Percentiles rank a stretch among this genome's conserved stretches.
Conservation (phyloP, 164 flowering plant species). For the Warburgia ugandensis region DNA sequence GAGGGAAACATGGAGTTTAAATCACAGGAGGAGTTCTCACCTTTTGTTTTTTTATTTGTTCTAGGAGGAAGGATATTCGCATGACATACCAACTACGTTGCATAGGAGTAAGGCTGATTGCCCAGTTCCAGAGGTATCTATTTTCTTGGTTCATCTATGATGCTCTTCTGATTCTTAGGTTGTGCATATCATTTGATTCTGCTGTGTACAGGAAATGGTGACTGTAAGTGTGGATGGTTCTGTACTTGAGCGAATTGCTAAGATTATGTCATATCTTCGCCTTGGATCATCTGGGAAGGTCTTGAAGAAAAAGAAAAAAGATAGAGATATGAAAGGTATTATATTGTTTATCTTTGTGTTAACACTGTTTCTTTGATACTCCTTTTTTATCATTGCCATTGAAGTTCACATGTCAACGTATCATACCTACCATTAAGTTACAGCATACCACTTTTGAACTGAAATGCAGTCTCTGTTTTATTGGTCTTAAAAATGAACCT, state of each 20-base stretch:
- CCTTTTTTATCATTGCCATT: too few relatives aligned
- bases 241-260: slow-evolving; percentile 87
- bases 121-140: slow-evolving; percentile 82
- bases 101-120: slow-evolving; percentile 99
- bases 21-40: too few relatives aligned
- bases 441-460: too few relatives aligned
- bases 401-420: too few relatives aligned
- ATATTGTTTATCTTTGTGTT: too few relatives aligned
- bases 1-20: too few relatives aligned
- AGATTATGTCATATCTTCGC: slow-evolving; percentile 96
- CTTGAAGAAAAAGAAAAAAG: slow-evolving; percentile 96
- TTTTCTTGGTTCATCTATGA: not conserved
- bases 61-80: slow-evolving; percentile 72
- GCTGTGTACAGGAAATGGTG: slow-evolving; percentile 72
- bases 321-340: slow-evolving; percentile 68
- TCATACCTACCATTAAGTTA: too few relatives aligned
- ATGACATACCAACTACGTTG: slow-evolving; percentile 92
- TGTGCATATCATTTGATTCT: slow-evolving; percentile 8
- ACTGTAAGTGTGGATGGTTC: slow-evolving; percentile 94
- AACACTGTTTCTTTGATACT: too few relatives aligned
- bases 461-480: too few relatives aligned
- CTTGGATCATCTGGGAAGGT: slow-evolving; percentile 98
- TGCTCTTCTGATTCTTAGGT: not conserved
- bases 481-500: too few relatives aligned
- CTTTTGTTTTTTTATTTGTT: not conserved